A percentile compares a stretch with the other conserved stretches of the same genome.
phyloP scores from a whole-genome alignment of 148 eudicot species.

The Talinum fruticosum region DNA sequence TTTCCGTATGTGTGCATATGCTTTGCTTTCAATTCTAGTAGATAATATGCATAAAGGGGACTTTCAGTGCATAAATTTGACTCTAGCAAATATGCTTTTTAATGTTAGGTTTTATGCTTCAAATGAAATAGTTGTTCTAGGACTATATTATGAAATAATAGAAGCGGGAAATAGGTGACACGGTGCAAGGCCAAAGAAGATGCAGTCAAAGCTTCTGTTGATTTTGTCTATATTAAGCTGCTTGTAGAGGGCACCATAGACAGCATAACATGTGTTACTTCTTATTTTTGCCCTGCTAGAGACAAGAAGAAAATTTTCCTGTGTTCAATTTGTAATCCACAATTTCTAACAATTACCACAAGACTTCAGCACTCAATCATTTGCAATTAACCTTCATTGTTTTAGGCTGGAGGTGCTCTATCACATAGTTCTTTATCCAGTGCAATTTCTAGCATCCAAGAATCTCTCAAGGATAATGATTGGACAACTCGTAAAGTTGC shows the following conservation, averaged over 20 bases:
- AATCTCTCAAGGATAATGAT: conserved; percentile 66
- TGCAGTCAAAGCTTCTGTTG: background rate
- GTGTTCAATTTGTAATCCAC: no score
- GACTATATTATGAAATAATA: background rate
- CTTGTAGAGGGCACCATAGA: background rate
- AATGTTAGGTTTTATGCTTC: background rate
- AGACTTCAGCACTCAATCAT: background rate
- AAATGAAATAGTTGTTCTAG: background rate
- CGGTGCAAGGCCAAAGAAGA: background rate
- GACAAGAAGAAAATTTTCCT: background rate
- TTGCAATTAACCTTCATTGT: conserved; percentile 14
- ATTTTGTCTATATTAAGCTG: background rate
- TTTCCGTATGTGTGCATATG: background rate
- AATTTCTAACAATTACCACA: no score
- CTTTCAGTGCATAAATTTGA: background rate
- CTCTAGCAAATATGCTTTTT: background rate
- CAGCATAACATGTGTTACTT: background rate
- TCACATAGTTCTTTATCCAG: conserved; percentile 53
- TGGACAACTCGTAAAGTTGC: conserved; percentile 94
- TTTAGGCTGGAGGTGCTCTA: conserved; percentile 84
- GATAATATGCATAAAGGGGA: no score
- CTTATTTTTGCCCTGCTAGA: background rate
- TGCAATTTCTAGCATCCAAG: conserved; percentile 76
- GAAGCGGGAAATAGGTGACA: background rate
- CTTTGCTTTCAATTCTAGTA: background rate